Conservation (phyloP, 306 rosid species). For the Sindora glabra region DNA sequence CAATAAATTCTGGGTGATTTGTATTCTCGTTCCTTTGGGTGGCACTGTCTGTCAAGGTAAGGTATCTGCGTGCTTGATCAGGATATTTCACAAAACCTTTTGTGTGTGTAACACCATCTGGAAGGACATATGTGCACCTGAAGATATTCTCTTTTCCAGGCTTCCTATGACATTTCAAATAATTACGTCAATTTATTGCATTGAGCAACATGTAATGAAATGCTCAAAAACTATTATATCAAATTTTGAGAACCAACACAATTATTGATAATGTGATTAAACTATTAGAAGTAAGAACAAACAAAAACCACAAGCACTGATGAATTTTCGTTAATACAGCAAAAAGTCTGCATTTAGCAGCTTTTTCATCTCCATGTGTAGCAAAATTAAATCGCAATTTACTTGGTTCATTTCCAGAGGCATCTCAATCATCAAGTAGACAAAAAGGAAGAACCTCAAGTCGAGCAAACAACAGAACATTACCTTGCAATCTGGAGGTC, state of each 20-base stretch:
- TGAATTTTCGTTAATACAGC: neutral
- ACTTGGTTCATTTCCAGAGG: neutral
- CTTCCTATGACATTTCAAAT: slow-evolving; percentile 33
- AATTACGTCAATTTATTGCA: neutral
- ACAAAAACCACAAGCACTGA: neutral
- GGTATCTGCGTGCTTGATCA: slow-evolving; percentile 51
- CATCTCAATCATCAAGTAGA: slow-evolving; percentile 2
- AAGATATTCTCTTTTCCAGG: slow-evolving; percentile 56
- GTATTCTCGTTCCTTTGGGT: slow-evolving; percentile 9
- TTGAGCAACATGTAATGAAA: neutral
- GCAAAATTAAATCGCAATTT: neutral
- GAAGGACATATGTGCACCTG: slow-evolving; percentile 80
- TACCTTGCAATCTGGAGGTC: slow-evolving; percentile 69
- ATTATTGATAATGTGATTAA: neutral
- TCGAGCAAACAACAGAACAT: neutral
- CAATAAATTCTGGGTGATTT: slow-evolving; percentile 21
- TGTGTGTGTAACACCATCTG: slow-evolving; percentile 70
- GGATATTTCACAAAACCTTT: slow-evolving; percentile 77
- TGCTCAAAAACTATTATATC: neutral
- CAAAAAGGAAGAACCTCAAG: neutral
- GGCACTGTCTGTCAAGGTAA: slow-evolving; percentile 31
- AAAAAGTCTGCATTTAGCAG: neutral
- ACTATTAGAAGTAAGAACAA: too few species aligned
- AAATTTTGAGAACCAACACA: neutral
- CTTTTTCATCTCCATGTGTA: neutral